Evolutionary conservation across 768 basidiomycete genomes (phyloP).

Genomic region (Hericium alpestre): DNA sequence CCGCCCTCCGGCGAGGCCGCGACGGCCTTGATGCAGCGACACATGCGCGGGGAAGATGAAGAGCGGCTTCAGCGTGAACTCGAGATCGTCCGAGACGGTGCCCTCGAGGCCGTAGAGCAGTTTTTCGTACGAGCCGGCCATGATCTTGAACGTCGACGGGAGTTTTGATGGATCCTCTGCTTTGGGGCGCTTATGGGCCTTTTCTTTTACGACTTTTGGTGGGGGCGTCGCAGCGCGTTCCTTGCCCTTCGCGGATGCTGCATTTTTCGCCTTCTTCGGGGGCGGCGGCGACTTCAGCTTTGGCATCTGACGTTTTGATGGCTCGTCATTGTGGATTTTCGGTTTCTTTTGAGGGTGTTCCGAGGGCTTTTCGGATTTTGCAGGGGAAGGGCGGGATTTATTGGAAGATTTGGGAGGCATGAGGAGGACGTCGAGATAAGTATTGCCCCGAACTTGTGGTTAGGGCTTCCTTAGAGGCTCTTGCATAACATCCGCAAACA

Average conservation of each 20-base stretch:
- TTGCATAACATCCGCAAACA: constrained; percentile 16
- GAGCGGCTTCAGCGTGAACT: constrained; percentile 53
- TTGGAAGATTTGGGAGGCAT: constrained; percentile 8
- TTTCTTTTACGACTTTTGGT: constrained; percentile 1
- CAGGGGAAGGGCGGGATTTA: not conserved
- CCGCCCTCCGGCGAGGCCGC: constrained; percentile 82
- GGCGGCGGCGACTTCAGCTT: not conserved
- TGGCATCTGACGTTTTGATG: not conserved
- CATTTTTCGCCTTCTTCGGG: not conserved
- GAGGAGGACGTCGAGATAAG: not conserved
- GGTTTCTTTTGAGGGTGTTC: constrained; percentile 6
- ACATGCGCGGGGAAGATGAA: constrained; percentile 98
- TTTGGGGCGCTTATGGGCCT: not conserved
- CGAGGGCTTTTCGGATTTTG: not conserved
- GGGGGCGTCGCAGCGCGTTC: constrained; percentile 15
- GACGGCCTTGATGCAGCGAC: constrained; percentile 82
- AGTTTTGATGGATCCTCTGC: constrained; percentile 14
- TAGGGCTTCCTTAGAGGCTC: constrained; percentile 10
- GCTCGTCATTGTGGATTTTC: not conserved
- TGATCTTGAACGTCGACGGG: constrained; percentile 66
- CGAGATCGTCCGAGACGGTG: constrained; percentile 28
- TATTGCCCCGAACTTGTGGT: constrained; percentile 9
- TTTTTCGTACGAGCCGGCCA: constrained; percentile 95
- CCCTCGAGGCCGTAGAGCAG: constrained; percentile 85
- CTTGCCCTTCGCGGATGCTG: constrained; percentile 18